Percentiles rank a stretch among this genome's conserved stretches.
phyloP scores from a whole-genome alignment of 148 eudicot species.

The Selenicereus undatus region DNA sequence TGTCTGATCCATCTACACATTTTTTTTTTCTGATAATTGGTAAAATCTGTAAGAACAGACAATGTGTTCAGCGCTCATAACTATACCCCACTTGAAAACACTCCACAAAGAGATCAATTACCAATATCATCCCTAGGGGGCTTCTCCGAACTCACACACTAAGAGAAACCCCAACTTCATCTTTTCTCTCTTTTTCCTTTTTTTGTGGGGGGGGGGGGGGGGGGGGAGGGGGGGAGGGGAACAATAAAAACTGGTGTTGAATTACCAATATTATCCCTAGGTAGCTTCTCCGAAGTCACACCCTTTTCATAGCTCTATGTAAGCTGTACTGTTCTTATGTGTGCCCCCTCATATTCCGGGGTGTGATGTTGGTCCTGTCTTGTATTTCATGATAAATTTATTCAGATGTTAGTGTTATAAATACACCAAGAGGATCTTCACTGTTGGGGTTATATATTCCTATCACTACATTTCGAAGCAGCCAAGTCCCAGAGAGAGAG shows the following conservation, averaged over 20 bases:
- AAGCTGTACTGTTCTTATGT: neutral
- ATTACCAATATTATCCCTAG: constrained; percentile 18
- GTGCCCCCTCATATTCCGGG: constrained; percentile 26
- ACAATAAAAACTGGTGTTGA: constrained; percentile 14
- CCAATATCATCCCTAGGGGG: constrained; percentile 11
- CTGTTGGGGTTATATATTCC: constrained; percentile 1
- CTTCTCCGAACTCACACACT: neutral
- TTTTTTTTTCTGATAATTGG: too few species aligned
- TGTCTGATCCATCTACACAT: too few species aligned
- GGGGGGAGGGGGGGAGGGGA: too few species aligned
- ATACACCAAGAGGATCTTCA: constrained; percentile 16
- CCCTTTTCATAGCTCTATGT: neutral
- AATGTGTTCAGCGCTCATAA: too few species aligned
- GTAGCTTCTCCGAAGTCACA: neutral
- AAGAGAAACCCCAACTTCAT: too few species aligned
- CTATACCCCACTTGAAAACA: too few species aligned
- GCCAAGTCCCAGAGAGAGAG: neutral
- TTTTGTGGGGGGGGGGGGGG: too few species aligned
- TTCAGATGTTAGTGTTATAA: constrained; percentile 18
- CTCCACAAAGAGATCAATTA: neutral
- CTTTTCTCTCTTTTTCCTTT: too few species aligned
- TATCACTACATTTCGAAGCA: constrained; percentile 20
- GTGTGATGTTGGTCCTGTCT: neutral
- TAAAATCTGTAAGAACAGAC: too few species aligned
- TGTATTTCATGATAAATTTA: neutral